These are phyloP conservation scores for Porpolomopsis calyptriformis DNA, from an alignment of 768 basidiomycete species.

Conservation along the genomic window DNA sequence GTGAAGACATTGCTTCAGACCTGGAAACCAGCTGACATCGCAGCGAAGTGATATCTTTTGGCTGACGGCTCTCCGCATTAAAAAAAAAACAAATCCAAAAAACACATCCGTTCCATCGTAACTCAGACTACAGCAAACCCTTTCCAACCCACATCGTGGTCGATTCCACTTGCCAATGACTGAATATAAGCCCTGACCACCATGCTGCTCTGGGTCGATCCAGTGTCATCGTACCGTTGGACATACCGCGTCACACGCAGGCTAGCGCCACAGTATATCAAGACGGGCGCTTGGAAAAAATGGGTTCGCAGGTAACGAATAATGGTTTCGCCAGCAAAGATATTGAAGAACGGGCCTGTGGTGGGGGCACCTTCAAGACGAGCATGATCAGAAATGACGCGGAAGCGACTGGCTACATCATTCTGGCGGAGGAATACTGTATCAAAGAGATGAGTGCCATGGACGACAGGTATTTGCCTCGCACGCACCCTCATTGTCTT, in stretches of 20 bases:
- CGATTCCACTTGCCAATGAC: background rate
- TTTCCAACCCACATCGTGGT: slow-evolving; percentile 1
- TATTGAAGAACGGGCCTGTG: slow-evolving; percentile 10
- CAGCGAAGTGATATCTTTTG: too few species aligned
- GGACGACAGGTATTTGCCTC: background rate
- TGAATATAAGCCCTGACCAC: slow-evolving; percentile 8
- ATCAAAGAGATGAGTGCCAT: background rate
- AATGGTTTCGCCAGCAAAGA: slow-evolving; percentile 18
- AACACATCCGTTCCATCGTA: too few species aligned
- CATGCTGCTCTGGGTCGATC: slow-evolving; percentile 10
- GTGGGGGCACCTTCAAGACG: slow-evolving; percentile 14
- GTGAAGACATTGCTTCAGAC: too few species aligned
- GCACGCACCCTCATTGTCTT: slow-evolving; percentile 20
- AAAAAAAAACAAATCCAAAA: too few species aligned
- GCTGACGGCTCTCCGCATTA: too few species aligned
- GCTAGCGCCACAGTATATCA: slow-evolving; percentile 15
- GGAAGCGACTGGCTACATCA: slow-evolving; percentile 14
- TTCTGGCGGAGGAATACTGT: slow-evolving; percentile 17
- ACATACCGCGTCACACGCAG: slow-evolving; percentile 16
- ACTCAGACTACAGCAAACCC: too few species aligned
- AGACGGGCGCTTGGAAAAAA: slow-evolving; percentile 13
- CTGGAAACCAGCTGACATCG: too few species aligned
- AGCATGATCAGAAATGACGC: slow-evolving; percentile 23
- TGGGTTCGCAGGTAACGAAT: slow-evolving; percentile 18
- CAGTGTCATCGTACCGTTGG: slow-evolving; percentile 11